Conservation (phyloP, 139 green algal genomes). For the Coccomyxa sp. region DNA sequence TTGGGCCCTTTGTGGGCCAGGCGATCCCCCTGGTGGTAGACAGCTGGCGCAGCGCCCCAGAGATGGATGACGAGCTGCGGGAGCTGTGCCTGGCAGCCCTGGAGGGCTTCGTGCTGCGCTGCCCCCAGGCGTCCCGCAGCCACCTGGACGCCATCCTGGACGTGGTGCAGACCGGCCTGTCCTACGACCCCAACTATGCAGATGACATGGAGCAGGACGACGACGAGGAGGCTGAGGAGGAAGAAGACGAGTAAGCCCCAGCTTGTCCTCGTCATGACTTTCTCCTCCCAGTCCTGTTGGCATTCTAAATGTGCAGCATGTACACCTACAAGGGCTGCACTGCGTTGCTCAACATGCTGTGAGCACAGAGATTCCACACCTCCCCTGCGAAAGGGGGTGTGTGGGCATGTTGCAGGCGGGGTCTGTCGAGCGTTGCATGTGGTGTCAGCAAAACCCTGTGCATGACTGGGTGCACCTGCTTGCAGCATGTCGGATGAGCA, state of each 20-base stretch:
- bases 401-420: too few species aligned
- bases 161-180: slow-evolving; percentile 48
- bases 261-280: background rate
- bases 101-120: slow-evolving; percentile 78
- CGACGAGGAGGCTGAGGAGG: slow-evolving; percentile 49
- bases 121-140: slow-evolving; percentile 38
- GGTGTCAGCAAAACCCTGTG: background rate
- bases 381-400: too few species aligned
- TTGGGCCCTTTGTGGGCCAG: slow-evolving; percentile 61
- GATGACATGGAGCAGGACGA: slow-evolving; percentile 73
- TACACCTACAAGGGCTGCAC: too few species aligned
- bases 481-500: slow-evolving; percentile 58
- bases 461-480: too few species aligned
- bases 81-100: slow-evolving; percentile 84
- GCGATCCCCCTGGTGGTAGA: slow-evolving; percentile 66
- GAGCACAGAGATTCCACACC: background rate
- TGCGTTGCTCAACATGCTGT: too few species aligned
- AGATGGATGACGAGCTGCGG: slow-evolving; percentile 80
- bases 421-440: background rate
- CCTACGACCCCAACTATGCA: slow-evolving; percentile 92
- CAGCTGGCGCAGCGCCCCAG: slow-evolving; percentile 45
- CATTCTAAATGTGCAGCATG: too few species aligned
- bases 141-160: slow-evolving; percentile 34
- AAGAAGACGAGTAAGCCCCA: slow-evolving; percentile 11
- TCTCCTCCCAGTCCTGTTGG: too few species aligned